These are phyloP conservation scores for Globisporangium solare DNA, from an alignment of 352 stramenopile genomes.

Conservation along the genomic window DNA sequence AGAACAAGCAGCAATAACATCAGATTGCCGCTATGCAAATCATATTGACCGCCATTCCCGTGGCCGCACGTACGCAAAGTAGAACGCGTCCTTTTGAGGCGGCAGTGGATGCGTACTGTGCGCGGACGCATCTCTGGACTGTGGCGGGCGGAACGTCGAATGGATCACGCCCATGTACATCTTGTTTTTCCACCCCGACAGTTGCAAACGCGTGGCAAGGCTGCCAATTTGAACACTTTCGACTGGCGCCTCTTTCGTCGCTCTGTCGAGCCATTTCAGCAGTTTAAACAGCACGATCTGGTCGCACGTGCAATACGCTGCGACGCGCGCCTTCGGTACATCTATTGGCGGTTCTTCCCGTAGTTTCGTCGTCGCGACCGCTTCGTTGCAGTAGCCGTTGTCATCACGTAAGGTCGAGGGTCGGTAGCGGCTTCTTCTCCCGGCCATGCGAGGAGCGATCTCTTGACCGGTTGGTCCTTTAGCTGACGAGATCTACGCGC, in stretches of 20 bases:
- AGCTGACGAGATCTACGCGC: conserved; percentile 4
- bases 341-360: conserved; percentile 32
- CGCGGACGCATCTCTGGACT: neutral
- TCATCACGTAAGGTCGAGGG: conserved; percentile 13
- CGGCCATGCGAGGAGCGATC: conserved; percentile 17
- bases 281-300: conserved; percentile 69
- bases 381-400: conserved; percentile 33
- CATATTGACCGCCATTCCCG: neutral
- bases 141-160: conserved; percentile 20
- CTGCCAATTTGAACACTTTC: neutral
- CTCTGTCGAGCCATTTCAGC: conserved; percentile 58
- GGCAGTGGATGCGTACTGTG: conserved; percentile 18
- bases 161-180: conserved; percentile 78
- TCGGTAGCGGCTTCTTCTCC: conserved; percentile 16
- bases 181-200: conserved; percentile 43
- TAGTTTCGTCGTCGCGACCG: conserved; percentile 24
- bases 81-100: conserved; percentile 59
- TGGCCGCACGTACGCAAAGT: conserved; percentile 42
- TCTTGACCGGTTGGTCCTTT: neutral
- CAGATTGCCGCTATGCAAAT: neutral
- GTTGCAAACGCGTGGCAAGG: conserved; percentile 1
- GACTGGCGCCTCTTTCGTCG: conserved; percentile 8
- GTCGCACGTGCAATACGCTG: conserved; percentile 69
- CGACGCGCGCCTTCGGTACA: conserved; percentile 40
- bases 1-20: neutral